Evolutionary conservation across 2,329 filamentous ascomycete species (phyloP).

Genomic region (Hymenoscyphus fructigenus): DNA sequence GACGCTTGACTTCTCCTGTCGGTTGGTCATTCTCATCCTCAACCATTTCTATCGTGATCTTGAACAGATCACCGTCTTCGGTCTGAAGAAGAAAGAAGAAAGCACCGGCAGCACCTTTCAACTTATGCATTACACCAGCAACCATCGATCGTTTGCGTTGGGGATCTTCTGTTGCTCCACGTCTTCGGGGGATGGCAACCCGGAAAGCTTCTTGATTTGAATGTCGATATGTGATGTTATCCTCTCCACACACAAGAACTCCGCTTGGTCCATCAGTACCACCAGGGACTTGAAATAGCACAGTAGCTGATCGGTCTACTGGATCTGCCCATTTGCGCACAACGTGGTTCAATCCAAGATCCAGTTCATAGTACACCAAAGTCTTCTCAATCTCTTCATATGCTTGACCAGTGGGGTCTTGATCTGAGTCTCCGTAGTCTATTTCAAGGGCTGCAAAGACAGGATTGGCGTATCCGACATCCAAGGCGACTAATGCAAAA

Average conservation of each 20-base stretch:
- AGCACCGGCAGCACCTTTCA: conserved; percentile 75
- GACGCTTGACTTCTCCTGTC: conserved; percentile 75
- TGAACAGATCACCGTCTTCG: conserved; percentile 98
- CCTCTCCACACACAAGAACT: conserved; percentile 90
- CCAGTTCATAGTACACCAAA: conserved; percentile 95
- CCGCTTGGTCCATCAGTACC: conserved; percentile 92
- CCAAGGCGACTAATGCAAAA: conserved; percentile 81
- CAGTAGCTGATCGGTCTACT: conserved; percentile 83
- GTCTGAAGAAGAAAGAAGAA: conserved; percentile 98
- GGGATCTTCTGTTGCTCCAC: conserved; percentile 87
- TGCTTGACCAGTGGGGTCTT: conserved; percentile 83
- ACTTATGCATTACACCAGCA: conserved; percentile 94
- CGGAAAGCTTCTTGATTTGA: conserved; percentile 89
- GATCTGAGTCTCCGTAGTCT: conserved; percentile 87
- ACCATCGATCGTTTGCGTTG: conserved; percentile 85
- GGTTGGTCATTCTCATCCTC: conserved; percentile 76
- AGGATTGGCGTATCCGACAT: conserved; percentile 96
- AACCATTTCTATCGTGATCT: conserved; percentile 88
- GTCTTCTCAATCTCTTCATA: conserved; percentile 81
- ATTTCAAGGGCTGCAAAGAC: conserved; percentile 94
- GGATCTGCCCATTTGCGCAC: conserved; percentile 95
- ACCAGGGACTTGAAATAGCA: conserved; percentile 93
- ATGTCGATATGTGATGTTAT: conserved; percentile 95
- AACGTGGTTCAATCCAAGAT: conserved; percentile 94
- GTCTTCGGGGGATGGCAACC: conserved; percentile 82